Percentiles rank a stretch among this genome's conserved stretches.
phyloP scores from a whole-genome alignment of 1,139 yeast genomes.

The Blastobotrys apis region DNA sequence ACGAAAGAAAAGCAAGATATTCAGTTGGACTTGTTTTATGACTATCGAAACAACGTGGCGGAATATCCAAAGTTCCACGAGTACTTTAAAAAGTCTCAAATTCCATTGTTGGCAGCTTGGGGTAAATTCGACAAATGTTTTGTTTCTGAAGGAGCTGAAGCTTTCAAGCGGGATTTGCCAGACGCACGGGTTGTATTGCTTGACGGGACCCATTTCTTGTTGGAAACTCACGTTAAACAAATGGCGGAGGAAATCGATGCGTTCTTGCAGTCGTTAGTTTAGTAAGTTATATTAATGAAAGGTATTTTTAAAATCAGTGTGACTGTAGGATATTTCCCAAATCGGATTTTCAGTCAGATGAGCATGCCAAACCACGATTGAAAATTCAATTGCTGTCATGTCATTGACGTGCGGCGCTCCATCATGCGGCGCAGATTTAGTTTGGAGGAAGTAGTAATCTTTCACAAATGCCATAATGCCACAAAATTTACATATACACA shows the following conservation, averaged over 20 bases:
- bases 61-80: slow-evolving; percentile 41
- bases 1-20: slow-evolving; percentile 32
- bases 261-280: too few relatives aligned
- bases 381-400: too few relatives aligned
- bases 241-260: slow-evolving; percentile 32
- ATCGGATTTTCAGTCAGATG: too few relatives aligned
- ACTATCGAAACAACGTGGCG: slow-evolving; percentile 37
- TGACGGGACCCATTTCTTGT: slow-evolving; percentile 43
- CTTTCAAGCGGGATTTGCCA: slow-evolving; percentile 37
- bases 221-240: slow-evolving; percentile 34
- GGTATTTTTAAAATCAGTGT: too few relatives aligned
- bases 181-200: slow-evolving; percentile 31
- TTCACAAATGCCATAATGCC: too few relatives aligned
- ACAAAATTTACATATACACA: too few relatives aligned
- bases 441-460: too few relatives aligned
- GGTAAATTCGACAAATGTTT: slow-evolving; percentile 43
- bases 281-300: too few relatives aligned
- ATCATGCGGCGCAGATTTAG: too few relatives aligned
- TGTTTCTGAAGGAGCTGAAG: slow-evolving; percentile 37
- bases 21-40: slow-evolving; percentile 38
- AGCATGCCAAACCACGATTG: too few relatives aligned
- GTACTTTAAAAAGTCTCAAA: slow-evolving; percentile 34
- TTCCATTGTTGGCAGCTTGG: slow-evolving; percentile 43
- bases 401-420: too few relatives aligned
- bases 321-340: too few relatives aligned